These are phyloP conservation scores for Colletotrichum magnum DNA, from an alignment of 2,329 filamentous ascomycete genomes.

Conservation along the genomic window DNA sequence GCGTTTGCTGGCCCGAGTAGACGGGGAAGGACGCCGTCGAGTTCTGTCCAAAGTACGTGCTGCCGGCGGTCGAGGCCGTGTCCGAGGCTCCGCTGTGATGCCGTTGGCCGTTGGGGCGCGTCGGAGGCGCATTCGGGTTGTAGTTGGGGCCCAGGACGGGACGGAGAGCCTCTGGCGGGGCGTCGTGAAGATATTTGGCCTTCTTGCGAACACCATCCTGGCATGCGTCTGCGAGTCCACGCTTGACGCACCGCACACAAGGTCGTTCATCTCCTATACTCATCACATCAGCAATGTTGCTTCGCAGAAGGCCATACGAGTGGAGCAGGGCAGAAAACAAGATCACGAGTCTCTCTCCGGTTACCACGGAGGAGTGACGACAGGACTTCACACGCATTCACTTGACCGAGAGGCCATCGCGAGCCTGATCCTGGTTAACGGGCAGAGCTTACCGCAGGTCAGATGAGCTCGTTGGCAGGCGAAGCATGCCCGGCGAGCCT, in stretches of 20 bases:
- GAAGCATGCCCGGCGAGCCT: constrained; percentile 94
- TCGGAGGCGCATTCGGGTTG: constrained; percentile 68
- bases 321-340: constrained; percentile 18
- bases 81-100: constrained; percentile 52
- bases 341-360: background rate
- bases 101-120: constrained; percentile 57
- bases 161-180: constrained; percentile 88
- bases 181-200: constrained; percentile 98
- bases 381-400: constrained; percentile 33
- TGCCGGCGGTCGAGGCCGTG: constrained; percentile 60
- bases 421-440: constrained; percentile 24
- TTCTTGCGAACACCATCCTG: constrained; percentile 98
- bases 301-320: constrained; percentile 2
- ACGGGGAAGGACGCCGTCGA: constrained; percentile 64
- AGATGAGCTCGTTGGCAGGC: constrained; percentile 97
- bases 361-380: constrained; percentile 31
- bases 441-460: constrained; percentile 87
- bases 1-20: constrained; percentile 63
- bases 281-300: constrained; percentile 36
- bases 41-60: constrained; percentile 64
- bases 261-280: constrained; percentile 90
- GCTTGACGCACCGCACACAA: constrained; percentile 93
- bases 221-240: constrained; percentile 89
- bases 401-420: constrained; percentile 27
- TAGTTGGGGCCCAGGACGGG: constrained; percentile 84